Evolutionary conservation across 192 early-diverging fungal genomes (phyloP).

Genomic region (Rhizophagus sp.): DNA sequence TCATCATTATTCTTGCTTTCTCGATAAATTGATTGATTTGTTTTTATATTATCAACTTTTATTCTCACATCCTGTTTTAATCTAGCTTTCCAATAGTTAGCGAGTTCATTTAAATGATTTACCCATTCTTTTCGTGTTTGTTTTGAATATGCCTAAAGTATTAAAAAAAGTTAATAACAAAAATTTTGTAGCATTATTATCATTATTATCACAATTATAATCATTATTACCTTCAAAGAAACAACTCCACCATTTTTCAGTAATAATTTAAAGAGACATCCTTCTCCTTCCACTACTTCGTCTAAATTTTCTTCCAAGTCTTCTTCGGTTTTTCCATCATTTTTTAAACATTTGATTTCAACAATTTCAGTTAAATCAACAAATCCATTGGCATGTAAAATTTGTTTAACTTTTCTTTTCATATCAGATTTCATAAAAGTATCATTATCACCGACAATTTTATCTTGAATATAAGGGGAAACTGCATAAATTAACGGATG

Average conservation of each 20-base stretch:
- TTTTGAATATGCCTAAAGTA: not conserved
- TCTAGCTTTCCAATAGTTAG: conserved; percentile 35
- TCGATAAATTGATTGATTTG: conserved; percentile 25
- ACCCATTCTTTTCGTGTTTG: conserved; percentile 1
- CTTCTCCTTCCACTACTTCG: not conserved
- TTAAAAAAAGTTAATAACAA: not conserved
- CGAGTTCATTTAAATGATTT: conserved; percentile 1
- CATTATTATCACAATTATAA: too few relatives aligned
- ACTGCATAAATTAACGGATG: not conserved
- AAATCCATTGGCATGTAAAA: not conserved
- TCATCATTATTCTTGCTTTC: conserved; percentile 4
- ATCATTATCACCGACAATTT: too few relatives aligned
- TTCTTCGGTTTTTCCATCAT: not conserved
- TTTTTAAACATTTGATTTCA: not conserved
- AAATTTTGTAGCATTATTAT: too few relatives aligned
- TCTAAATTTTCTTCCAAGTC: not conserved
- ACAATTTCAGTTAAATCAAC: not conserved
- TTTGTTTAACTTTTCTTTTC: not conserved
- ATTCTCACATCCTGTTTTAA: conserved; percentile 31
- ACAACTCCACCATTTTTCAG: not conserved
- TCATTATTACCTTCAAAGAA: not conserved
- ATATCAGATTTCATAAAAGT: not conserved
- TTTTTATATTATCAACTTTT: conserved; percentile 27
- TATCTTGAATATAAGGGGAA: not conserved
- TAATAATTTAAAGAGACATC: not conserved